Conservation (phyloP, 2,329 filamentous ascomycete species). For the Aspergillus aculeatus region DNA sequence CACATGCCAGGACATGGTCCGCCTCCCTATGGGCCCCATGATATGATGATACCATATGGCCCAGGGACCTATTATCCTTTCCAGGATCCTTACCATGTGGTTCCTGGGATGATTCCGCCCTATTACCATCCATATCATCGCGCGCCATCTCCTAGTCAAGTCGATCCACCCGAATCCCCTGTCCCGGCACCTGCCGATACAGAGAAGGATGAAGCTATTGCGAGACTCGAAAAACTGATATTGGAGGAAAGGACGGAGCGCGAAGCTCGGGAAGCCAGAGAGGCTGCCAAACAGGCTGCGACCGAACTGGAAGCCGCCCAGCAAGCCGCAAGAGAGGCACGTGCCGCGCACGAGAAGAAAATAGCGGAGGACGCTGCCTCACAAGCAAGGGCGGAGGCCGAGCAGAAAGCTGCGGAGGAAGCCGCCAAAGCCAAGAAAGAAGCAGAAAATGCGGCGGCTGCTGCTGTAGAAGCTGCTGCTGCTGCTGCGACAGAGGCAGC, state of each 20-base stretch:
- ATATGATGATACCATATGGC: constrained; percentile 42
- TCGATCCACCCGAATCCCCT: constrained; percentile 28
- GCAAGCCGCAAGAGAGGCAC: constrained; percentile 33
- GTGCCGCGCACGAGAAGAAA: constrained; percentile 42
- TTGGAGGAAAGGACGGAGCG: constrained; percentile 45
- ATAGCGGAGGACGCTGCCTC: constrained; percentile 45
- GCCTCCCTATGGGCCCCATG: constrained; percentile 33
- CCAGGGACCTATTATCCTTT: constrained; percentile 35
- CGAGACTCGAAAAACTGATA: constrained; percentile 61
- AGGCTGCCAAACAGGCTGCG: constrained; percentile 41
- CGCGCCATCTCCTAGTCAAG: constrained; percentile 33
- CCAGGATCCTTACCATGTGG: constrained; percentile 35
- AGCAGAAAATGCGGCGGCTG: constrained; percentile 43
- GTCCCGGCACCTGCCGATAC: constrained; percentile 48
- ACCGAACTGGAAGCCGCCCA: constrained; percentile 54
- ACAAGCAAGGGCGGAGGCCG: constrained; percentile 51
- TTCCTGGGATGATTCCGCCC: constrained; percentile 36
- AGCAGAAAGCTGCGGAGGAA: constrained; percentile 47
- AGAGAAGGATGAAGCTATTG: constrained; percentile 56
- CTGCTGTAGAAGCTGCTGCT: constrained; percentile 41
- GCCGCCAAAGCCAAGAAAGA: constrained; percentile 49
- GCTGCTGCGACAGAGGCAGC: constrained; percentile 40
- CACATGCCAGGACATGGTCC: constrained; percentile 27
- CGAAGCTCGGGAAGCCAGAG: constrained; percentile 38
- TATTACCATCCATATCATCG: constrained; percentile 40